These are phyloP conservation scores for Claviceps monticola DNA, from an alignment of 2,329 filamentous ascomycete genomes.

Conservation along the genomic window DNA sequence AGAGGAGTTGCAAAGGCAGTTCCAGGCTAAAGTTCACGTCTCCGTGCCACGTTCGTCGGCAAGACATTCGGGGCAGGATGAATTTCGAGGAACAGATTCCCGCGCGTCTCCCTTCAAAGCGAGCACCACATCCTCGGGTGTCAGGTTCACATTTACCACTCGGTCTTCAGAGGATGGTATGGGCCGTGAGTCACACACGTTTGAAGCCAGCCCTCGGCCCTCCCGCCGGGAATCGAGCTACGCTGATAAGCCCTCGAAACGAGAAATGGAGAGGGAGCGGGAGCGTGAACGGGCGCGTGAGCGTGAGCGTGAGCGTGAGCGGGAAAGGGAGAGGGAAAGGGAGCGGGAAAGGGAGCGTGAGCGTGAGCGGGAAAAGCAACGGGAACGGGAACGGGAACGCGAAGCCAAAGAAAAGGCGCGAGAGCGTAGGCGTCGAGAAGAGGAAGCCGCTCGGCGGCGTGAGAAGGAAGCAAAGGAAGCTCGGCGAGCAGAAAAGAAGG, in stretches of 20 bases:
- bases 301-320: slow-evolving; percentile 12
- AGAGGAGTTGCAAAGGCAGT: slow-evolving; percentile 47
- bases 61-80: slow-evolving; percentile 15
- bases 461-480: slow-evolving; percentile 21
- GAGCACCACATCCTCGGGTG: slow-evolving; percentile 18
- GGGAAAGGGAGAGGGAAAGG: slow-evolving; percentile 11
- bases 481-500: slow-evolving; percentile 21
- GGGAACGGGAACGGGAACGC: slow-evolving; percentile 1
- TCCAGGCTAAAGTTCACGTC: slow-evolving; percentile 28
- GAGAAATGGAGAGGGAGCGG: slow-evolving; percentile 27
- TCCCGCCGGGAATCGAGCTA: slow-evolving; percentile 35
- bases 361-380: slow-evolving; percentile 3
- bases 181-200: slow-evolving; percentile 21
- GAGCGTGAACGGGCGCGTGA: slow-evolving; percentile 14
- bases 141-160: slow-evolving; percentile 21
- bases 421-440: slow-evolving; percentile 11
- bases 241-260: slow-evolving; percentile 29
- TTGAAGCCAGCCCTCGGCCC: slow-evolving; percentile 25
- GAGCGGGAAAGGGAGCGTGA: slow-evolving; percentile 7
- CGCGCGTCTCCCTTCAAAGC: slow-evolving; percentile 27
- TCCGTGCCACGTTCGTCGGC: slow-evolving; percentile 30
- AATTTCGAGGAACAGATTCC: slow-evolving; percentile 2
- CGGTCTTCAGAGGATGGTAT: slow-evolving; percentile 36
- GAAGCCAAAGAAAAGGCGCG: slow-evolving; percentile 8
- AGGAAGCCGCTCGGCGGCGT: slow-evolving; percentile 15